Conservation (phyloP, 306 rosid genomes). For the Acacia acuminata region DNA sequence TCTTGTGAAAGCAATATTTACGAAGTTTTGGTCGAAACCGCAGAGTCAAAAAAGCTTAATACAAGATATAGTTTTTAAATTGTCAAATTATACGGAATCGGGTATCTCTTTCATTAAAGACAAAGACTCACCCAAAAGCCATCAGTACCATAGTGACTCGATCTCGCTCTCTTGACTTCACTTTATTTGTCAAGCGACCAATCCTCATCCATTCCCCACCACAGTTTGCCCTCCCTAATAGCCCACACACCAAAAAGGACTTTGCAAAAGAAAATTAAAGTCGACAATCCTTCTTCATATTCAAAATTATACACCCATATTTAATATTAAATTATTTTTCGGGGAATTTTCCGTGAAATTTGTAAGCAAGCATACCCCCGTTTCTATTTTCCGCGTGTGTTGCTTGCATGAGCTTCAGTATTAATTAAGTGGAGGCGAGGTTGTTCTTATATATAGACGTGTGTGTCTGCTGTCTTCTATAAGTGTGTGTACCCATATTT, state of each 20-base stretch:
- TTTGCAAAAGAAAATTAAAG: not conserved
- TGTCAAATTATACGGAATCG: not conserved
- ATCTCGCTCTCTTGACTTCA: not conserved
- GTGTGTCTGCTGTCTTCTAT: not conserved
- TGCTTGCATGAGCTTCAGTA: not conserved
- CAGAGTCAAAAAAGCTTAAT: not conserved
- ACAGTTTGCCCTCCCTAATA: not conserved
- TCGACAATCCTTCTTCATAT: not conserved
- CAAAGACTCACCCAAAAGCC: not conserved
- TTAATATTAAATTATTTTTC: not conserved
- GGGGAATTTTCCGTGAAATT: not conserved
- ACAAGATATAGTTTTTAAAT: not conserved
- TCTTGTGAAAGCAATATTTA: not conserved
- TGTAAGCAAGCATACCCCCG: not conserved
- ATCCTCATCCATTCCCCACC: no score
- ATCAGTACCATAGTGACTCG: not conserved
- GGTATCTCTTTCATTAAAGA: not conserved
- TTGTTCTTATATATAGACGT: not conserved
- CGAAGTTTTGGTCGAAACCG: not conserved
- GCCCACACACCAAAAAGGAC: not conserved
- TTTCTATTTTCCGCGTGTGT: not conserved
- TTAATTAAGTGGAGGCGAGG: not conserved
- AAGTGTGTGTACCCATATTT: not conserved
- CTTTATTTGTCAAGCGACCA: not conserved
- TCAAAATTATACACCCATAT: not conserved